Conservation (phyloP, 257 asterid species). For the Paraleonurus japonicus region DNA sequence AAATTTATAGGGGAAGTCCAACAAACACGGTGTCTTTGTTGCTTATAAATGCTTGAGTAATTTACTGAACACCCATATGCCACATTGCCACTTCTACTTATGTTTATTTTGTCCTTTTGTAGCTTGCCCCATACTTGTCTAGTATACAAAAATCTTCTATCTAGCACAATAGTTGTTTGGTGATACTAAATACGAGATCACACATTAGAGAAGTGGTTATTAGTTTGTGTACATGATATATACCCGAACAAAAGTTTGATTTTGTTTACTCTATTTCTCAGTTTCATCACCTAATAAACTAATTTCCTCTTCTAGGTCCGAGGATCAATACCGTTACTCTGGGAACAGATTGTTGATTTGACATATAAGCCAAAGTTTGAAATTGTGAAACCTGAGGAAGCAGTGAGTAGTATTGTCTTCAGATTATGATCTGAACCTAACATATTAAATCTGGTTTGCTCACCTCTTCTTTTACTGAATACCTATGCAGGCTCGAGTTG, state of each 20-base stretch:
- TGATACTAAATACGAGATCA: conserved; percentile 9
- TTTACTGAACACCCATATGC: background rate
- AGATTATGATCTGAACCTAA: conserved; percentile 20
- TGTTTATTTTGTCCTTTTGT: conserved; percentile 3
- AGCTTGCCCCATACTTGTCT: conserved; percentile 2
- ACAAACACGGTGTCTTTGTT: background rate
- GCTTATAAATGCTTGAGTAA: background rate
- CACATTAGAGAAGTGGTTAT: conserved; percentile 2
- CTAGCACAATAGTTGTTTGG: background rate
- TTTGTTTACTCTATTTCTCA: background rate
- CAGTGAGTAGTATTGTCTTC: conserved; percentile 59
- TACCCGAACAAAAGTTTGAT: background rate
- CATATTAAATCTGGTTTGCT: conserved; percentile 21
- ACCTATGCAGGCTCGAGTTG: conserved; percentile 73
- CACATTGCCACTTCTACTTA: background rate
- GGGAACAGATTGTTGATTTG: conserved; percentile 99
- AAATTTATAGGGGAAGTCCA: background rate
- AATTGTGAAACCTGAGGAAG: conserved; percentile 78
- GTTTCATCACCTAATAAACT: conserved; percentile 10
- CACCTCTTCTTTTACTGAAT: conserved; percentile 14
- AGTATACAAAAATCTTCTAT: background rate
- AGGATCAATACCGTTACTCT: conserved; percentile 93
- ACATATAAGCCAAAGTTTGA: conserved; percentile 92
- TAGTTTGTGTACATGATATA: conserved; percentile 18
- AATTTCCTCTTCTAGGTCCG: conserved; percentile 59